Base-by-base conservation (phyloP, 257 asterid genomes). In the Solanum acaule region DNA sequence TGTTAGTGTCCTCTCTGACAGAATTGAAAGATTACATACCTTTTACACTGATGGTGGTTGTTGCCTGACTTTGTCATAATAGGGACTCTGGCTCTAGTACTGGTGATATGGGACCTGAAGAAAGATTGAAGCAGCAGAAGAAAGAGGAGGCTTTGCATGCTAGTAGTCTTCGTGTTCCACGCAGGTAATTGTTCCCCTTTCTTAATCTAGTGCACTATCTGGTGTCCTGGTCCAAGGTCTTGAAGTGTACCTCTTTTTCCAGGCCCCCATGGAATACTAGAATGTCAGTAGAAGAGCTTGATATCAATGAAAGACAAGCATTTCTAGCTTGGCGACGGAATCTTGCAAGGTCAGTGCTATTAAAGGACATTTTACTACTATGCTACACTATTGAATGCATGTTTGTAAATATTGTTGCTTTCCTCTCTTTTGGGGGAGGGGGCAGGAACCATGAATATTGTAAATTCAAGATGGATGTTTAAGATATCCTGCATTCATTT, bases 281-380 rank as follows among this genome's bases (percentile, higher is more conserved):
- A 88, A 97, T 96, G 99, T 89, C 97, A 8, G 95, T 93, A 10
- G 99, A 96, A 92, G 98, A 95, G 95, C 98, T 97, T 87, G 99
- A 97, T 88, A 91, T 92, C 86, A 97, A 92, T 79, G 99, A 97
- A 86, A 92, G 91, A 49, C 91, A 91, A 90, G 95, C 99, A 83
- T 97, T 97, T 89, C 93, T 96, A 52, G 95, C 92, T 91, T 97
- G 99, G 99, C 98, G 99, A 46, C 98, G 99, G 87, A 94, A 63
- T 89, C 98, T 97, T 93, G 99, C 96, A 84, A 94, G 96, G 99
- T 97, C 78, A 90, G 95, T 86, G 65, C 63, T 42, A 38, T 87
- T 42, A 37, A 9, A 63, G 29, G 33, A 18, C 40, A 52, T 76
- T 12, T 85, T 67, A 16, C 38, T 86, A 46, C 88, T 77, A 23